Conservation (phyloP, 2,329 filamentous ascomycete species). For the Metarhizium sp. region DNA sequence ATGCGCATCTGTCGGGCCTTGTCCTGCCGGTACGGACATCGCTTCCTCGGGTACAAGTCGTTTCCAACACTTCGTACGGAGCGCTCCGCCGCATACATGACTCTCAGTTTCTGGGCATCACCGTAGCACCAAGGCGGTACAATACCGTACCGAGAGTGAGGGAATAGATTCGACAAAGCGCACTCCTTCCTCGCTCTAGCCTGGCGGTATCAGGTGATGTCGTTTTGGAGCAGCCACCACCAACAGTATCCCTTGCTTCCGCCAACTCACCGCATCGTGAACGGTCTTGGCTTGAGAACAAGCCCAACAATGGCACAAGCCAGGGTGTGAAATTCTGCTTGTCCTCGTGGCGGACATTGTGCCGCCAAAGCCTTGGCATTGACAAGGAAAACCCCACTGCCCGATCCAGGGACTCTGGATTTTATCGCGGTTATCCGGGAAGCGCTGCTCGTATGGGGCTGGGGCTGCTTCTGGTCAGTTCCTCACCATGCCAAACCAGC, state of each 20-base stretch:
- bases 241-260: background rate
- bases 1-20: too few relatives aligned
- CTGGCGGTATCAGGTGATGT: background rate
- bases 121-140: too few relatives aligned
- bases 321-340: conserved; percentile 5
- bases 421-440: background rate
- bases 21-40: too few relatives aligned
- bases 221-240: background rate
- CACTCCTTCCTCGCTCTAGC: background rate
- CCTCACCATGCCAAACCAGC: background rate
- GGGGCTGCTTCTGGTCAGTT: conserved; percentile 1
- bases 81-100: too few relatives aligned
- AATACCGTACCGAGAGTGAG: too few relatives aligned
- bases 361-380: conserved; percentile 5
- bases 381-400: conserved; percentile 2
- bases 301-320: background rate
- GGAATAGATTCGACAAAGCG: too few relatives aligned
- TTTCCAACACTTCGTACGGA: too few relatives aligned
- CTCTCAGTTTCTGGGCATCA: too few relatives aligned
- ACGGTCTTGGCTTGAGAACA: conserved; percentile 1
- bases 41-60: too few relatives aligned
- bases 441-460: background rate
- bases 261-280: conserved; percentile 5
- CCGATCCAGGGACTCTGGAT: background rate
- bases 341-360: conserved; percentile 3